A percentile compares a stretch with the other conserved stretches of the same genome.
phyloP scores from a whole-genome alignment of 2,329 filamentous ascomycete genomes.

The Aureobasidium melanogenum region DNA sequence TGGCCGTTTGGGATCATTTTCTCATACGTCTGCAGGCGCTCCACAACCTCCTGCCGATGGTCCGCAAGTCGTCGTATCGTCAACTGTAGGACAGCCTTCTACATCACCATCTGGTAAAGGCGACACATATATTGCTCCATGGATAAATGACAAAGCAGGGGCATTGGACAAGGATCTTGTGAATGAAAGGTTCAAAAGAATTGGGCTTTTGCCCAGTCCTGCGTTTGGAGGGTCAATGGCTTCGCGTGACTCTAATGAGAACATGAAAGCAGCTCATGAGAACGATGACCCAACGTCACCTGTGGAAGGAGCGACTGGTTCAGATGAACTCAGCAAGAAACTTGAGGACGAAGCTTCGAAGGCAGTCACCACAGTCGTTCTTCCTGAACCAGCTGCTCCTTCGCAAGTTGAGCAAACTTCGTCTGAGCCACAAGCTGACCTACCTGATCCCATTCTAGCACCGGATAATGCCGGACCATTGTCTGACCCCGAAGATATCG shows the following conservation, averaged over 20 bases:
- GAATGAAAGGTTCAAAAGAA: constrained; percentile 5
- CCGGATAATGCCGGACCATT: neutral
- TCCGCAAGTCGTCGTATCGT: neutral
- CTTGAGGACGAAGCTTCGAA: neutral
- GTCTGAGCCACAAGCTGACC: neutral
- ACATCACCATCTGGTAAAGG: neutral
- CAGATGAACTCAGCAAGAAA: neutral
- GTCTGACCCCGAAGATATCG: neutral
- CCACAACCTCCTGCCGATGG: neutral
- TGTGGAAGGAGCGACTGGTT: neutral
- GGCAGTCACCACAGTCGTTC: neutral
- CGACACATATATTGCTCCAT: constrained; percentile 4
- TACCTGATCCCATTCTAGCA: neutral
- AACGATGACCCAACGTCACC: neutral
- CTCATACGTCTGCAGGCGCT: neutral
- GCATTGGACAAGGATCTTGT: neutral
- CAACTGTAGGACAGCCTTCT: neutral
- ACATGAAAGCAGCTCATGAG: neutral
- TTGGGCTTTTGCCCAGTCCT: constrained; percentile 15
- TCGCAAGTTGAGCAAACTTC: neutral
- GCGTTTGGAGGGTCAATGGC: constrained; percentile 6
- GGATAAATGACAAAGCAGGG: constrained; percentile 5
- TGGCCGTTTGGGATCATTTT: constrained; percentile 1
- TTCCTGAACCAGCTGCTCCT: neutral
- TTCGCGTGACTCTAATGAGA: neutral